phyloP scores from a whole-genome alignment of 1,139 yeast species.

The Arxiozyma bovina region DNA sequence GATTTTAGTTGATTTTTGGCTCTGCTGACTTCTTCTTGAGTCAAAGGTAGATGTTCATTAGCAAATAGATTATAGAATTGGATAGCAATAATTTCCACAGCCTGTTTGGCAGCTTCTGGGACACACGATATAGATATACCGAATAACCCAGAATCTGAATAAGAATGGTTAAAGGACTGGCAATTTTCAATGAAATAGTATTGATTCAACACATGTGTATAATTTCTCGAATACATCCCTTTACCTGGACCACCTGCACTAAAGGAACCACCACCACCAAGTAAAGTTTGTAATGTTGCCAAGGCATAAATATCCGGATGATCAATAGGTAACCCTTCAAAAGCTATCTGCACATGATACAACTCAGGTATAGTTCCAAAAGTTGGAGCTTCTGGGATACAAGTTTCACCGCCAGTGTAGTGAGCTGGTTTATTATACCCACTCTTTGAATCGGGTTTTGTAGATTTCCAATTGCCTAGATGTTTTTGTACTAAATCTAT shows the following conservation, averaged over 20 bases:
- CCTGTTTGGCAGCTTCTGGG: conserved; percentile 77
- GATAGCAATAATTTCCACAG: conserved; percentile 71
- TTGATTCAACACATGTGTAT: conserved; percentile 83
- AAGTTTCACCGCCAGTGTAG: conserved; percentile 71
- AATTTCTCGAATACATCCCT: conserved; percentile 94
- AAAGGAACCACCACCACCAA: conserved; percentile 98
- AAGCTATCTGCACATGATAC: conserved; percentile 79
- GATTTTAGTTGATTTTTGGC: conserved; percentile 89
- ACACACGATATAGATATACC: conserved; percentile 81
- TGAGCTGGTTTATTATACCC: conserved; percentile 36
- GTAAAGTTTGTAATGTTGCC: conserved; percentile 79
- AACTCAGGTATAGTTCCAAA: conserved; percentile 71
- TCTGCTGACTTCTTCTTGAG: conserved; percentile 65
- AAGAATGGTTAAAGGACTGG: conserved; percentile 80
- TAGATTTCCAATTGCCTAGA: conserved; percentile 52
- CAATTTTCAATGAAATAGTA: conserved; percentile 89
- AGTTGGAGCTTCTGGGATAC: conserved; percentile 64
- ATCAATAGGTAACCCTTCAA: conserved; percentile 77
- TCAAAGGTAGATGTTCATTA: conserved; percentile 45
- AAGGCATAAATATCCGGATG: conserved; percentile 85
- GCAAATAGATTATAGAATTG: conserved; percentile 62
- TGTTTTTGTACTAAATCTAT: conserved; percentile 52
- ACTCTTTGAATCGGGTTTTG: conserved; percentile 22
- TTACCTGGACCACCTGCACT: conserved; percentile 99
- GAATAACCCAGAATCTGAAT: conserved; percentile 82